Base-by-base conservation (phyloP, 768 basidiomycete genomes). In the Imleria badia region DNA sequence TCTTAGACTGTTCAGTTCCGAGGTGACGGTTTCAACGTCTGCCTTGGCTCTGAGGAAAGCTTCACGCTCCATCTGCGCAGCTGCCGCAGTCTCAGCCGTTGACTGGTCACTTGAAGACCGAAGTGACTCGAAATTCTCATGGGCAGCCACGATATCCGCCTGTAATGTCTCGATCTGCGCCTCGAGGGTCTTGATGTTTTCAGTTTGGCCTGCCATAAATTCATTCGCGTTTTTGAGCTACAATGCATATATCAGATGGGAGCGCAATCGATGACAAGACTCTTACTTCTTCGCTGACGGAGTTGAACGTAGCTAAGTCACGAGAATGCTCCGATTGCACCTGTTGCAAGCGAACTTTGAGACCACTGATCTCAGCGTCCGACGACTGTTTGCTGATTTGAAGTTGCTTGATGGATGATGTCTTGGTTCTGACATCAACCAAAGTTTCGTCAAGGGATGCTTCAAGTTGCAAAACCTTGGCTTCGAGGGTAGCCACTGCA, bases 31-130 rank as follows among this genome's bases (percentile, higher is more conserved):
- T 40, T 78, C 79, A 34, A 89, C 73, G 48, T 89, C 81, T 2
- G 78, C 80, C 60, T 84, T 82, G 13, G 83, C 85, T 63, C 83
- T 83, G 19, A 81, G 62, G 29, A 90, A 75, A 20, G 83, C 81
- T 61, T 85, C 85, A 19, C 77, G 85, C 56, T 90, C 85, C 38
- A 77, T 70, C 41, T 80, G 75, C n/a, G 82, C 81, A 15, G 82
- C 81, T 15, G 77, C 75, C 1, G 77, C 68, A 0, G 79, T 75
- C 29, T 74, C 76, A 2, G 76, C 69, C 5, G 73, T 65, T 14
- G 76, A 73, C 7, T 78, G 69, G 14, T 77, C 76, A 23, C 81
- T 77, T 3, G 76, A 75, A 13, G 73, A 62, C 56, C 79, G 77
- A 17, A 86, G 70, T 4, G 70, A 70, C 29, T 82, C 80, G 17